Evolutionary conservation across 176 grass and related monocot genomes (phyloP), one percentile per base, ranked within the genome.

Genomic region (Metroxylon sagu): DNA sequence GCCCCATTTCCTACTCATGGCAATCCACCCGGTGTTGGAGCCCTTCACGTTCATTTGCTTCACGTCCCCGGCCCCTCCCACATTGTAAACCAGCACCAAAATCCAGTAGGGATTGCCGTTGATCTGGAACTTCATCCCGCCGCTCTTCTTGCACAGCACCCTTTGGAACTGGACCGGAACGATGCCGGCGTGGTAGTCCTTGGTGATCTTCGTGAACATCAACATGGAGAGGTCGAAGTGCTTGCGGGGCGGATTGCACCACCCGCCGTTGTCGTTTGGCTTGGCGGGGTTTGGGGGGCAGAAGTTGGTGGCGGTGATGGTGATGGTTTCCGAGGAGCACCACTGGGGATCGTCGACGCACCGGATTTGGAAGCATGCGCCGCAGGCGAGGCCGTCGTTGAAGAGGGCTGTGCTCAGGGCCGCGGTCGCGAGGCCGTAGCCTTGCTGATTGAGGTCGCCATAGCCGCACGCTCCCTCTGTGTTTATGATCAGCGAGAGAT

Each of bases 401-500:
- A 81, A 81, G 18, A 81, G 26, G 7, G 66, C 78, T 1, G 70
- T 68, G 78, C 71, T 75, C 53, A 81, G 54, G 16, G 78, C 78
- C 12, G 71, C 59, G 15, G 66, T 81, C 49, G 62, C 59, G 16
- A 81, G 61, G 15, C 78, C 71, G 18, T 81, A 81, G 19, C 78
- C 71, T 69, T 81, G 71, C 26, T 57, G 3, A 26, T 70, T 52
- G 4, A 81, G 30, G 18, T 81, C 52, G 16, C 59, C 71, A 1
- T 81, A 81, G 15, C 78, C 71, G 16, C 78, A 81, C 14, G 65
- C 65, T 26, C 71, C 78, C 17, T 39, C 52, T 71, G 48, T 1
- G n/a, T n/a, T n/a, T n/a, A n/a, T 39, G 31, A 54, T 60, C 28
- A 29, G 43, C 53, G 31, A 39, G 31, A 8, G 31, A 39, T 39